Base-by-base conservation (phyloP, 352 stramenopile genomes). In the Pythium rishiriense region DNA sequence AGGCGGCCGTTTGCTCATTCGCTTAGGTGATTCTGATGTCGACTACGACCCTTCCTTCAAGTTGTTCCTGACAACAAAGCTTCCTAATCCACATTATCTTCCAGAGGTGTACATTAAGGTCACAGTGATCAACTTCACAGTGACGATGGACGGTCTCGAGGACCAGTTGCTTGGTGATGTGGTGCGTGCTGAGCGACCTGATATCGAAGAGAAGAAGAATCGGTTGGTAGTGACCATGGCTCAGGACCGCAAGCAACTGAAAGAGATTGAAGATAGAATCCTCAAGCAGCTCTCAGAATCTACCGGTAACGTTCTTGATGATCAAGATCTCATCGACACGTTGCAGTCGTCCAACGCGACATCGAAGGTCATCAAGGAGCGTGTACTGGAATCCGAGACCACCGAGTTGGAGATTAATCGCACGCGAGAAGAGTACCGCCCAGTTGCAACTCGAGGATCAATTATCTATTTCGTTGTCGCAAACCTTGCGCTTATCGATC, bases 401-500 rank as follows among this genome's bases (percentile, higher is more conserved):
- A 97, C 92, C 0, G 89, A 97, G 60, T 65, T 89, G 17, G 92
- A 98, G 65, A 98, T 98, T 60, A 97, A 97, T 57, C 72, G 75
- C 25, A 81, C 88, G 5, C 75, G 93, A 31, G 93, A 98, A 53
- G 86, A 91, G 50, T 98, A 98, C 58, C 90, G 93, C 8, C 83
- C 88, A 26, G 90, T 98, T 8, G 91, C 93, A 12, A 98, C 87
- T 1, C 77, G 92, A 1, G 94, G 92, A 7, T 94, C 91, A 2
- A 97, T 98, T 62, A 96, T 98, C 43, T 98, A 98, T 70, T 98
- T 98, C 65, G 94, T 98, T 0, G 92, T 98, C 28, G 91, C 94
- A 1, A 91, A 97, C 56, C 73, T 98, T 1, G 86, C 86, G 15
- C 70, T 90, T 11, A 96, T 98, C 55, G 94, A 98, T 52, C 93